Evolutionary conservation across 225 moss, liverwort and hornwort genomes (phyloP), one percentile per base, ranked within the genome.

Genomic region (Polytrichum formosum): DNA sequence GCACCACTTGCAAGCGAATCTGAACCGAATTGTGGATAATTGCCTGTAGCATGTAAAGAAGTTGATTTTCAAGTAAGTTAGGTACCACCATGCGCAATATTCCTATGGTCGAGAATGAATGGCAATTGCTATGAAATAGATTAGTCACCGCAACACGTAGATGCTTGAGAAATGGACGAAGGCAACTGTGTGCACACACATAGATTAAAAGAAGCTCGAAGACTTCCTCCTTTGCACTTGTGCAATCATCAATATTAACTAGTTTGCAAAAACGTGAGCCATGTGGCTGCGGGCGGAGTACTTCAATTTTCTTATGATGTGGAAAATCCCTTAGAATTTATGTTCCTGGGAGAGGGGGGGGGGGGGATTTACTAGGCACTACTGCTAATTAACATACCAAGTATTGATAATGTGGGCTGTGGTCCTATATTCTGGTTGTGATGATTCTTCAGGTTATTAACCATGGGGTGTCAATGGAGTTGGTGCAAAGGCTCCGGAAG

Each of bases 381-480:
- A 4, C 13, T 26, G 17, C 13, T 63, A 63, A 28, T 28, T 18
- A 17, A 25, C 18, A 1, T 10, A 63, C 8, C 3, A 63, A 17
- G 17, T 63, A 7, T 63, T 63, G 63, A 27, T 23, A 17, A 30
- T 5, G 6, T 30, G 23, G 21, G 7, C 63, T 4, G 13, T 63
- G 23, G 26, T 23, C 27, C 10, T 28, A 17, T n/a, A 18, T 9
- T 28, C 37, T 68, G 26, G 29, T 37, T 56, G 5, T 9, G 55
- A 26, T 26, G 62, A 2, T 54, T 71, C 28, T 33, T 56, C 75
- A 83, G 80, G 75, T 83, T 26, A 70, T 78, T 65, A 86, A 86
- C 73, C 86, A 83, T 65, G 86, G 77, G 56, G 73, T 86, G 72
- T 67, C 82, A 7, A 69, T 65, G 77, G 80, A 80, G 61, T 75